Evolutionary conservation across 208 protist species (phyloP), one percentile per base, ranked within the genome.

Genomic region (Naegleria gruberi): DNA sequence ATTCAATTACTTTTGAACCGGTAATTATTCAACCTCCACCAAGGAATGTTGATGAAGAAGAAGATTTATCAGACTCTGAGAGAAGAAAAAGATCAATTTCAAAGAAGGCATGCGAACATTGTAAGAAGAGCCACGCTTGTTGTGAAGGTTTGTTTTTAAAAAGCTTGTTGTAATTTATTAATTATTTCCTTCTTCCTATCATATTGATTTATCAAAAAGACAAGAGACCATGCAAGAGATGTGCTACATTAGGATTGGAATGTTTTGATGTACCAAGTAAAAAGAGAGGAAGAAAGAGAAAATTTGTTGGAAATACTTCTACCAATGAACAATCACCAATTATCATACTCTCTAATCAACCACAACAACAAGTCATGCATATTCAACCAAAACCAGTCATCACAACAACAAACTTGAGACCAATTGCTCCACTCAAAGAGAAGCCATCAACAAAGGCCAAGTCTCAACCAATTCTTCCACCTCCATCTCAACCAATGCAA

Each of bases 281-380:
- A 15, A 87, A 87, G n/a, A 46, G 83, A 87, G 83, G 83, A n/a
- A 46, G 83, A 55, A 87, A 87, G 55, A 42, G 83, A 40, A 87
- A 87, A 55, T 87, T 87, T 51, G 15, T 42, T 19, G 7, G 37
- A 41, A 44, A 12, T 77, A 37, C 65, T 77, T 8, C 19, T 37
- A 12, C 65, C 6, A 12, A 77, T 37, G 26, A 77, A 77, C 30
- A 37, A 37, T 37, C 65, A 2, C 6, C 34, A 37, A 19, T 77
- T 37, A 65, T 65, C 30, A 10, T 65, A 23, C 51, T 23, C 4
- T 19, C 51, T 65, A 10, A 65, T 65, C 51, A 65, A 19, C 2
- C 51, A 65, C 15, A 10, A 65, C 51, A 10, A 30, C 51, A 65
- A 3, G 12, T 65, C 51, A n/a, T n/a, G n/a, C 51, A 19, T 65